Evolutionary conservation across 2,329 filamentous ascomycete species (phyloP).

Genomic region (Pleomassaria siparia): DNA sequence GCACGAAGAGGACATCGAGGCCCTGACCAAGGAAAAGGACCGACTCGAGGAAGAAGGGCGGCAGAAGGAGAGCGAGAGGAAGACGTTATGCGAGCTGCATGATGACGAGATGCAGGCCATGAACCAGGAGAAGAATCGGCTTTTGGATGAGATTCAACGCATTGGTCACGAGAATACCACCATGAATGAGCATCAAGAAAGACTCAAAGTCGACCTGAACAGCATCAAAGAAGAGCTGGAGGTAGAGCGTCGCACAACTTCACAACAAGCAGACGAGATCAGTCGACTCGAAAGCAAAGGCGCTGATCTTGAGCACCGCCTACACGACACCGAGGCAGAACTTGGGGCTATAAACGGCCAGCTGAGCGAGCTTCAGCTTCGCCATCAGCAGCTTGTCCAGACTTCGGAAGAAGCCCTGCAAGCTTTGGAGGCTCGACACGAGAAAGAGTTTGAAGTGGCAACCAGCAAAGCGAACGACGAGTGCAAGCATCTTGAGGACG

Average conservation of each 20-base stretch:
- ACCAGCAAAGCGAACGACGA: constrained; percentile 15
- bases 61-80: constrained; percentile 14
- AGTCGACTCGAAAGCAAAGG: constrained; percentile 19
- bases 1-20: constrained; percentile 49
- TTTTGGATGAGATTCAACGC: constrained; percentile 12
- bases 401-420: constrained; percentile 8
- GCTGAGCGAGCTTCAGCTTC: constrained; percentile 11
- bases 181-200: constrained; percentile 28
- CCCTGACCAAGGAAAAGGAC: constrained; percentile 12
- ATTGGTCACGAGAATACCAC: constrained; percentile 12
- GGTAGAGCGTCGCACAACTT: constrained; percentile 15
- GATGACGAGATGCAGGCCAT: constrained; percentile 11
- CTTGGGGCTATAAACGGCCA: constrained; percentile 15
- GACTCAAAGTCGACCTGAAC: constrained; percentile 31
- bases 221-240: constrained; percentile 26
- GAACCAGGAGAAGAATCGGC: constrained; percentile 5
- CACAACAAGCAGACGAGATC: constrained; percentile 23
- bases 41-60: constrained; percentile 2
- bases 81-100: constrained; percentile 6
- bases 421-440: constrained; percentile 21
- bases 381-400: constrained; percentile 3
- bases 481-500: constrained; percentile 15
- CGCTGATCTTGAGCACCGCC: constrained; percentile 18
- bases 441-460: constrained; percentile 17
- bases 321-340: constrained; percentile 21